Base-by-base conservation (phyloP, 352 stramenopile species). In the Globisporangium mamillatum region DNA sequence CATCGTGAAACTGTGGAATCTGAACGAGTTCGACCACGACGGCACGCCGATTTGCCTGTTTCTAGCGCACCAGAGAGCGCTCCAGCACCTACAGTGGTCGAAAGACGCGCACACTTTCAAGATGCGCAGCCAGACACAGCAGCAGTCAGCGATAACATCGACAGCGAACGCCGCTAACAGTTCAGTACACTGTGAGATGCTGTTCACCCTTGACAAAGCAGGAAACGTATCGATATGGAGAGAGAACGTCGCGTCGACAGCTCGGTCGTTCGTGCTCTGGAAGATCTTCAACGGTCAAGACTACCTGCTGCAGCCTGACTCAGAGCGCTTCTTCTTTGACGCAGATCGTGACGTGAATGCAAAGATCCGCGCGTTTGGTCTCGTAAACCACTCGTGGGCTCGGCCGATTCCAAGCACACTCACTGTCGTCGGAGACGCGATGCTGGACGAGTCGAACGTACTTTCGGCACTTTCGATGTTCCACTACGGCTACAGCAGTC, bases 151-250 rank as follows among this genome's bases (percentile, higher is more conserved):
- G 32, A 1, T 27, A 5, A 24, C 55, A 44, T 67, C 71, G 32
- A 68, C 75, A 14, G 48, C 22, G 16, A 34, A 27, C 29, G 14
- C 24, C 0, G 25, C 32, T 50, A 1, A n/a, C 60, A 12, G 24
- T 53, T 29, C 52, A 22, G 27, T 48, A 41, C 52, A 46, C 46
- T 62, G 38, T 60, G 78, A 95, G 61, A 93, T 93, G 80, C 68
- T 96, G n/a, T 88, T 91, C 57, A 82, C 82, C 48, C 75, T 96
- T 34, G 85, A 96, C 57, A 72, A 75, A 25, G 64, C 68, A 32
- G 87, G 87, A 6, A 82, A 73, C 32, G 64, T 96, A 52, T 90
- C 81, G 25, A 90, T 95, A 25, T 96, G 89, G 89, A 78, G 83
- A 12, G 85, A 94, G 63, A 90, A 82, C 38, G 63, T 79, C 6